A percentile compares a stretch with the other conserved stretches of the same genome.
phyloP scores from a whole-genome alignment of 768 basidiomycete species.

The Porphyrellus cyaneotinctus region DNA sequence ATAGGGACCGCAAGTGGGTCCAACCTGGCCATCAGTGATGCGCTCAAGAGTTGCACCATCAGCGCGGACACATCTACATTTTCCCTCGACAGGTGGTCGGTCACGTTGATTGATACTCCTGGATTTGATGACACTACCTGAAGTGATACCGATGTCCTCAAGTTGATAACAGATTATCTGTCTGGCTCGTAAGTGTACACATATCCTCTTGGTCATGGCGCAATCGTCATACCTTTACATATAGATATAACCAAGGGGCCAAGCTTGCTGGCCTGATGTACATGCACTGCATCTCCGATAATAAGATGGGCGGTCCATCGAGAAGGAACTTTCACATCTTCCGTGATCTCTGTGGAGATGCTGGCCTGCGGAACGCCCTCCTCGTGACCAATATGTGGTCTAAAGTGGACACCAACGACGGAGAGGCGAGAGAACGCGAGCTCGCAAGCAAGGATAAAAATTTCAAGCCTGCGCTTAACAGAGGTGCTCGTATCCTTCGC shows the following conservation, averaged over 20 bases:
- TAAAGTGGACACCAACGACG: conserved; percentile 33
- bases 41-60: conserved; percentile 24
- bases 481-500: conserved; percentile 42
- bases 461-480: conserved; percentile 48
- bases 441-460: conserved; percentile 41
- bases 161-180: conserved; percentile 40
- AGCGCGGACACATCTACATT: conserved; percentile 36
- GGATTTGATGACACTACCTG: conserved; percentile 53
- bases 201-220: not conserved
- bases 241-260: conserved; percentile 25
- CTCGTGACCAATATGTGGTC: conserved; percentile 56
- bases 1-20: conserved; percentile 21
- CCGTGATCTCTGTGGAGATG: conserved; percentile 48
- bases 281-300: conserved; percentile 48
- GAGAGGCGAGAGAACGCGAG: conserved; percentile 42
- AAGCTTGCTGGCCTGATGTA: conserved; percentile 44
- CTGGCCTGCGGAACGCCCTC: conserved; percentile 43
- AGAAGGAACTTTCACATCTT: conserved; percentile 48
- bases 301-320: conserved; percentile 48
- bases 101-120: conserved; percentile 55
- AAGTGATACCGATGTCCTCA: conserved; percentile 44
- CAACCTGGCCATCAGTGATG: conserved; percentile 18
- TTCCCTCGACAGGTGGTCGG: conserved; percentile 36
- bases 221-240: not conserved
- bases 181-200: conserved; percentile 21